Conservation (phyloP, 768 basidiomycete species). For the Podaxis mareebaensis region DNA sequence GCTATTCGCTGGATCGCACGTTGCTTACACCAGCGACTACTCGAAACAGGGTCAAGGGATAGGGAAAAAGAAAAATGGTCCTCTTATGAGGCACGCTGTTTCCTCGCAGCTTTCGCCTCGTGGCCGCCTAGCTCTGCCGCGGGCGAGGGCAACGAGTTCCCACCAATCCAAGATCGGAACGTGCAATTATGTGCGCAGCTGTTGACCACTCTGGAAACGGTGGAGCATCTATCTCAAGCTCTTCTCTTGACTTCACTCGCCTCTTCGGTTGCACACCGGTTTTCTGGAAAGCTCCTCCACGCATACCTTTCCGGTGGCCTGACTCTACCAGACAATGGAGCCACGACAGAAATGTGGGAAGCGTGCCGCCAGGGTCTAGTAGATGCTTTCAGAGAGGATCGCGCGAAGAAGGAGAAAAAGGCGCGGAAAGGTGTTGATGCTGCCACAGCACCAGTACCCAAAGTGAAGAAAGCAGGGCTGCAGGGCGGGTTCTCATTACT, state of each 20-base stretch:
- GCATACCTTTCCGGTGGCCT: slow-evolving; percentile 39
- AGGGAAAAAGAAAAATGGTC: slow-evolving; percentile 73
- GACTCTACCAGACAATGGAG: slow-evolving; percentile 20
- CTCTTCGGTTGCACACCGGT: slow-evolving; percentile 43
- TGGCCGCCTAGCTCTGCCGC: slow-evolving; percentile 21
- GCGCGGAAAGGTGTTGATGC: slow-evolving; percentile 22
- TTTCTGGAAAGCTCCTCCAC: slow-evolving; percentile 68
- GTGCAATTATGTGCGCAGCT: slow-evolving; percentile 71
- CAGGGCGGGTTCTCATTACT: slow-evolving; percentile 43
- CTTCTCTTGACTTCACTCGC: slow-evolving; percentile 54
- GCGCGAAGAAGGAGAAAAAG: slow-evolving; percentile 43
- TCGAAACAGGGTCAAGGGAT: slow-evolving; percentile 53
- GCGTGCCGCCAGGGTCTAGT: slow-evolving; percentile 48
- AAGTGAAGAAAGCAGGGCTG: slow-evolving; percentile 9
- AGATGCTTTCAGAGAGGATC: slow-evolving; percentile 49
- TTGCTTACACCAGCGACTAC: slow-evolving; percentile 49
- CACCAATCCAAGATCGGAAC: slow-evolving; percentile 55
- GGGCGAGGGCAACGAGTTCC: slow-evolving; percentile 22
- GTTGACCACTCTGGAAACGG: slow-evolving; percentile 55
- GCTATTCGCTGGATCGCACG: slow-evolving; percentile 63
- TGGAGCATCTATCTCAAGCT: slow-evolving; percentile 61
- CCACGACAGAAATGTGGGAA: slow-evolving; percentile 42
- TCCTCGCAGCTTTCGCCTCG: slow-evolving; percentile 51
- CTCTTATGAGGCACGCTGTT: slow-evolving; percentile 54
- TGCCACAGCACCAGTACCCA: slow-evolving; percentile 1